These are phyloP conservation scores for Plectosphaerella sp. DNA, from an alignment of 2,329 filamentous ascomycete genomes.

Conservation along the genomic window DNA sequence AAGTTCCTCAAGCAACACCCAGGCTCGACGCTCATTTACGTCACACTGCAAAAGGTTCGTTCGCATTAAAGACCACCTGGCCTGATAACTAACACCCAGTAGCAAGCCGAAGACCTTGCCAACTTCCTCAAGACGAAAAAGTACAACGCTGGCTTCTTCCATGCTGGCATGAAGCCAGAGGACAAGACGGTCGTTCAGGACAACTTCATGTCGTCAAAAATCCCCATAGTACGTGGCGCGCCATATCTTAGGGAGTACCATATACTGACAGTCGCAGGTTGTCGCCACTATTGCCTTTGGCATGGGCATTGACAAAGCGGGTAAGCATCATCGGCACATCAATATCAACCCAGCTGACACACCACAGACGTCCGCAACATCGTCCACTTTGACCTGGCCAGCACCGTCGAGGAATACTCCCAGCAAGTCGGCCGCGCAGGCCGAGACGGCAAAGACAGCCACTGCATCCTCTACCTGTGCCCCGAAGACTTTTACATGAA, in stretches of 20 bases:
- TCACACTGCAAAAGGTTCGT: constrained; percentile 46
- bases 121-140: constrained; percentile 25
- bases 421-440: constrained; percentile 55
- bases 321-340: constrained; percentile 6
- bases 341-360: not conserved
- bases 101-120: constrained; percentile 42
- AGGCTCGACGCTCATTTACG: constrained; percentile 57
- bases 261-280: constrained; percentile 18
- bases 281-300: constrained; percentile 56
- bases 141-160: constrained; percentile 40
- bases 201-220: constrained; percentile 41
- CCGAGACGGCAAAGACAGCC: constrained; percentile 45
- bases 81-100: constrained; percentile 3
- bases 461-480: constrained; percentile 55
- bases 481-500: constrained; percentile 52
- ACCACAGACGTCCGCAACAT: constrained; percentile 45
- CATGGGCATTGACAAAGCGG: constrained; percentile 54
- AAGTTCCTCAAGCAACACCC: constrained; percentile 44
- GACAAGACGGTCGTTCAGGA: constrained; percentile 44
- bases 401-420: constrained; percentile 51
- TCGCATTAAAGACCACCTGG: rapidly evolving
- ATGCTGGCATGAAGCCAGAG: constrained; percentile 43
- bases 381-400: constrained; percentile 46
- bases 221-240: constrained; percentile 23
- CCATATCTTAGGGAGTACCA: too few relatives aligned